phyloP scores from a whole-genome alignment of 164 flowering plant species.

The Liquidambar formosana region DNA sequence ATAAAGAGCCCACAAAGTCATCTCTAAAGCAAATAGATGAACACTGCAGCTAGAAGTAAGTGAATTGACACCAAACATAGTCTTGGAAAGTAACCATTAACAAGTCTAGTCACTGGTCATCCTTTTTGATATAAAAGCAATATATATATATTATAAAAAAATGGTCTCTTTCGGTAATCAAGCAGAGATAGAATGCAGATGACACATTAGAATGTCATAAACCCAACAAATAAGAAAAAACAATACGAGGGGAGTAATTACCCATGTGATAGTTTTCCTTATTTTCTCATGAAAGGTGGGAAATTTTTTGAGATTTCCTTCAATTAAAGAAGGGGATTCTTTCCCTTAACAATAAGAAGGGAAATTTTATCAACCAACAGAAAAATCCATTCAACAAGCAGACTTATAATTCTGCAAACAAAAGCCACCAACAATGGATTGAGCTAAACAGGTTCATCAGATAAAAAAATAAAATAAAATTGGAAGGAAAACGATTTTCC shows the following conservation, averaged over 20 bases:
- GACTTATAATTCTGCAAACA: neutral
- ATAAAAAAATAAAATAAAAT: too few relatives aligned
- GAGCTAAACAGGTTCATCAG: neutral
- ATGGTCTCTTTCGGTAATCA: too few relatives aligned
- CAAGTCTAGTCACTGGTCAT: too few relatives aligned
- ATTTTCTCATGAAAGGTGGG: neutral
- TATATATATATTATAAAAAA: too few relatives aligned
- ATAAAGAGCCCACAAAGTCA: neutral
- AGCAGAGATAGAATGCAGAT: too few relatives aligned
- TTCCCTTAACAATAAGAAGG: constrained; percentile 13
- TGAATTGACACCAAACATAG: neutral
- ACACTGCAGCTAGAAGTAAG: neutral
- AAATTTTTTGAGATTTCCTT: neutral
- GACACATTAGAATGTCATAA: too few relatives aligned
- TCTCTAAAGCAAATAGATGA: neutral
- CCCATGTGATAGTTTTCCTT: neutral
- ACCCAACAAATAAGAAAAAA: neutral
- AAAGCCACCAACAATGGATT: neutral
- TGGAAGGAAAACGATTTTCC: too few relatives aligned
- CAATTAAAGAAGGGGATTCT: constrained; percentile 3
- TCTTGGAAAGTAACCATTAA: too few relatives aligned
- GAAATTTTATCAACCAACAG: neutral
- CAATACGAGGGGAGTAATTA: neutral
- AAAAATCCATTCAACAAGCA: neutral
- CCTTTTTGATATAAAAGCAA: too few relatives aligned